Conservation (phyloP, 257 asterid species). For the Solanum okadae region DNA sequence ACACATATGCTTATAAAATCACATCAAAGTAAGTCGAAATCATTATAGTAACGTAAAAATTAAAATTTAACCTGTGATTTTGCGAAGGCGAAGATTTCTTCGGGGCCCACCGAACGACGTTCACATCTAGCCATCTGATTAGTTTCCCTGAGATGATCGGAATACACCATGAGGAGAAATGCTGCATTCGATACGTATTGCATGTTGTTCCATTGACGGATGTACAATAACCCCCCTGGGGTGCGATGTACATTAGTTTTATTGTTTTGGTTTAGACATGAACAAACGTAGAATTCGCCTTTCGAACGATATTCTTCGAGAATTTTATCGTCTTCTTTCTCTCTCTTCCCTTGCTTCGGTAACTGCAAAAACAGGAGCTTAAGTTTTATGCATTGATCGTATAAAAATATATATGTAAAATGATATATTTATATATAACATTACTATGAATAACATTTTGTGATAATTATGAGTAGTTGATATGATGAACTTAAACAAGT, state of each 20-base stretch:
- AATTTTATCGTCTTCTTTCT: slow-evolving; percentile 7
- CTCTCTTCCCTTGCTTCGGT: slow-evolving; percentile 25
- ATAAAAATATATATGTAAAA: not conserved
- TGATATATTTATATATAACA: not conserved
- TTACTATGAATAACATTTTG: not conserved
- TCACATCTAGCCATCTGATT: slow-evolving; percentile 35
- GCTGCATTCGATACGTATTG: slow-evolving; percentile 65
- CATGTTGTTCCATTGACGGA: slow-evolving; percentile 94
- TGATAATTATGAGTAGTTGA: not conserved
- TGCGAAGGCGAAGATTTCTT: slow-evolving; percentile 43
- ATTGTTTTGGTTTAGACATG: slow-evolving; percentile 47
- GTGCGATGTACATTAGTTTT: slow-evolving; percentile 55
- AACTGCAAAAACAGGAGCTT: slow-evolving; percentile 9
- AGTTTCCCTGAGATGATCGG: slow-evolving; percentile 54
- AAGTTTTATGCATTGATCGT: not conserved
- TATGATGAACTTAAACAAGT: not conserved
- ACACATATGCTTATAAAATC: not conserved
- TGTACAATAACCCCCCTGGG: slow-evolving; percentile 70
- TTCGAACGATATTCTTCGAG: slow-evolving; percentile 44
- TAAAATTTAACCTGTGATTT: slow-evolving; percentile 26
- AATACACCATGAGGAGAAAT: slow-evolving; percentile 42
- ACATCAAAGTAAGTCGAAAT: no score
- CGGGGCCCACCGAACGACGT: slow-evolving; percentile 16
- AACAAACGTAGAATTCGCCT: slow-evolving; percentile 53
- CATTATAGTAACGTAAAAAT: no score